phyloP scores from a whole-genome alignment of 306 rosid species.

The Rubus idaeus region DNA sequence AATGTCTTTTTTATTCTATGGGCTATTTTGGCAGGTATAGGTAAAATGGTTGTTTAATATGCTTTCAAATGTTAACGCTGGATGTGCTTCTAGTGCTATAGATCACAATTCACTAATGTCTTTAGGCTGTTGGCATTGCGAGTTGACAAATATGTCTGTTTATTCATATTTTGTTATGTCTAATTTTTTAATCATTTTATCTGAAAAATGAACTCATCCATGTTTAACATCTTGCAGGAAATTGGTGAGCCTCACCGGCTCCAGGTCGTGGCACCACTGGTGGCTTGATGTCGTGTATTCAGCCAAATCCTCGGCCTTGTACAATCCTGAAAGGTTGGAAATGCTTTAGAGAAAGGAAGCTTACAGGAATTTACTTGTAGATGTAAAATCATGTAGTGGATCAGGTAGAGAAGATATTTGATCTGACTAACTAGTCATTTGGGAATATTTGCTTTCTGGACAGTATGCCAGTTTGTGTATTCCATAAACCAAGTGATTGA shows the following conservation, averaged over 20 bases:
- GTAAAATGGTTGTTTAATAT: not conserved
- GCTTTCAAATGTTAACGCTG: not conserved
- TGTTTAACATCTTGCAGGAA: constrained; percentile 5
- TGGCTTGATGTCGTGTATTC: not conserved
- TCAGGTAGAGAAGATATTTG: not conserved
- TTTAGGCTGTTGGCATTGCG: not conserved
- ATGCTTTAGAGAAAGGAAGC: not conserved
- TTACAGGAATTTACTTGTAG: not conserved
- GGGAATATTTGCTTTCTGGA: not conserved
- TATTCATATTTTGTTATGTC: not conserved
- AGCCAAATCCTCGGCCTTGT: not conserved
- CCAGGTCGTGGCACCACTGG: not conserved
- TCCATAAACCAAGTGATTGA: not conserved
- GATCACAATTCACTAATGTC: not conserved
- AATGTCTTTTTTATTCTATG: not conserved
- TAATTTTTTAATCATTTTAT: not conserved
- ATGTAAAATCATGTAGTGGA: not conserved
- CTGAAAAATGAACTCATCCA: not conserved
- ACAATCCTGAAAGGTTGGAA: not conserved
- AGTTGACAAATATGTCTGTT: not conserved
- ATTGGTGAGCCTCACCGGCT: not conserved
- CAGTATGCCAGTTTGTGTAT: not conserved
- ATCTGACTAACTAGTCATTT: not conserved
- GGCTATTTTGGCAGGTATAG: not conserved
- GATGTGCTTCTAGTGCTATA: not conserved